Evolutionary conservation across 202 grass and related monocot species (phyloP).

Genomic region (Elaeis oleifera): DNA sequence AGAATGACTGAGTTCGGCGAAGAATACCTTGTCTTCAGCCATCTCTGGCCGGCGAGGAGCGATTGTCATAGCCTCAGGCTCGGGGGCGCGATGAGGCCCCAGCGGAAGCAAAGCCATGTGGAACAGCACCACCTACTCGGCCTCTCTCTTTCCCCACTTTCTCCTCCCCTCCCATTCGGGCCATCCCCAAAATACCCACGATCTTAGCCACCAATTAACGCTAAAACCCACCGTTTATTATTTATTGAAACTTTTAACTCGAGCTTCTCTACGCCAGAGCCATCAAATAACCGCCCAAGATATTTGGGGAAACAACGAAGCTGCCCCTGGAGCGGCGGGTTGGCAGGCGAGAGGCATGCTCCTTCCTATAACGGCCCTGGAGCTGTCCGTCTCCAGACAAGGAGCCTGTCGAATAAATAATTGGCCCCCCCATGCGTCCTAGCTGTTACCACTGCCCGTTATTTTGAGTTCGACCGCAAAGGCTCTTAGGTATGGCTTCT

Average conservation of each 20-base stretch:
- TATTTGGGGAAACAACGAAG: no score
- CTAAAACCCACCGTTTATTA: neutral
- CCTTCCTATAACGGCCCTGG: conserved; percentile 17
- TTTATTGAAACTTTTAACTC: no score
- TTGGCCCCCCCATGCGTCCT: conserved; percentile 16
- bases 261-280: no score
- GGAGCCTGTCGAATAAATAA: neutral
- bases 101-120: neutral
- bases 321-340: no score
- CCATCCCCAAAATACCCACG: conserved; percentile 17
- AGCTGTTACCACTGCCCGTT: conserved; percentile 29
- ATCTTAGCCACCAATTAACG: conserved; percentile 9
- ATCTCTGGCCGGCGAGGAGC: neutral
- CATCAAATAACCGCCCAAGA: no score
- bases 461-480: conserved; percentile 15
- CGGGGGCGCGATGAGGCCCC: neutral
- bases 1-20: neutral
- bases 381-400: neutral
- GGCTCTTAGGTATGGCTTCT: conserved; percentile 3
- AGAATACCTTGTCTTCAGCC: conserved; percentile 4
- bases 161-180: neutral
- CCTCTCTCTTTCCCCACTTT: neutral
- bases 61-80: neutral
- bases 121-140: neutral
- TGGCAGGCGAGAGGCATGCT: conserved; percentile 8